A percentile compares a stretch with the other conserved stretches of the same genome.
These are phyloP conservation scores for Umbellularia californica DNA, from an alignment of 164 flowering plant species.

Conservation along the genomic window DNA sequence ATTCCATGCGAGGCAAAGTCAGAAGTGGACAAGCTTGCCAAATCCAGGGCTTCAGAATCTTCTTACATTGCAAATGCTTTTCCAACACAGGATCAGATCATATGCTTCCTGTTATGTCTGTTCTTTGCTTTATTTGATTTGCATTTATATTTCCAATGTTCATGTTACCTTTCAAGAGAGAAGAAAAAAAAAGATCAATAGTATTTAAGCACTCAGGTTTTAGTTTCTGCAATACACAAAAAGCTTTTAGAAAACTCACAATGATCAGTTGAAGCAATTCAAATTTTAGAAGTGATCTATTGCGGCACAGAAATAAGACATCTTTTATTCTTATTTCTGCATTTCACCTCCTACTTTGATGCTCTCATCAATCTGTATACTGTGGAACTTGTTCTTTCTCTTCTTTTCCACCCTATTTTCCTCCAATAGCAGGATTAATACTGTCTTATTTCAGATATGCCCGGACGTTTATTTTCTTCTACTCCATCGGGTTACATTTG, in stretches of 20 bases:
- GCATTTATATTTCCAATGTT: too few species aligned
- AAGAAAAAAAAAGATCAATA: too few species aligned
- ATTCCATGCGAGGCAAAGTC: too few species aligned
- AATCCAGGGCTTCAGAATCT: too few species aligned
- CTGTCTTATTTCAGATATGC: constrained; percentile 60
- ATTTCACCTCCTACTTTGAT: neutral
- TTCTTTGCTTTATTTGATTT: too few species aligned
- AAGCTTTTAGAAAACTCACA: too few species aligned
- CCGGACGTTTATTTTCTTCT: constrained; percentile 87
- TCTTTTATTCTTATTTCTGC: neutral
- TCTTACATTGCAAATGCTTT: too few species aligned
- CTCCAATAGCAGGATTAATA: neutral
- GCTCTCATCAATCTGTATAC: neutral
- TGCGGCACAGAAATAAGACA: neutral
- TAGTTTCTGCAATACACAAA: neutral
- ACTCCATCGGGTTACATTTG: constrained; percentile 90
- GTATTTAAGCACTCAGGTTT: too few species aligned
- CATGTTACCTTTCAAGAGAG: too few species aligned
- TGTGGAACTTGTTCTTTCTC: neutral
- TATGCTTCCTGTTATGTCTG: too few species aligned
- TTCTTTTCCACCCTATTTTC: neutral
- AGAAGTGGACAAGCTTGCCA: too few species aligned
- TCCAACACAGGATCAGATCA: too few species aligned
- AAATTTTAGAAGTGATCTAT: neutral
- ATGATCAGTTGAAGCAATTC: neutral